Conservation (phyloP, 768 basidiomycete species). For the Suillus sp. region DNA sequence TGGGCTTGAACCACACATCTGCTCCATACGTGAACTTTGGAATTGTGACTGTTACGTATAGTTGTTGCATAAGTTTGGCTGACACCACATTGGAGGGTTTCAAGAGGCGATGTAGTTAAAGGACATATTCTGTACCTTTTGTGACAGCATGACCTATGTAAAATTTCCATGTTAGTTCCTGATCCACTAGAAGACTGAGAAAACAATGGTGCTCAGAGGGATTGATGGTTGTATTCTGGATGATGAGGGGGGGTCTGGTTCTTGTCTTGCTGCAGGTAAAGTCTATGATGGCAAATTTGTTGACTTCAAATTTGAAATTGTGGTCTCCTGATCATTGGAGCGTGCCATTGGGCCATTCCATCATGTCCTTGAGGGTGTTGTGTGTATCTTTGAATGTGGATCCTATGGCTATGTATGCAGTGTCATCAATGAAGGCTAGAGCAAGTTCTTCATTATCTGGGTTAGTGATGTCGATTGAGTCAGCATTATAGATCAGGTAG, state of each 20-base stretch:
- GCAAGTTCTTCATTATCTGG: constrained; percentile 17
- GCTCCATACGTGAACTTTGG: constrained; percentile 29
- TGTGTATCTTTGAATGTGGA: constrained; percentile 25
- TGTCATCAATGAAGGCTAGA: constrained; percentile 32
- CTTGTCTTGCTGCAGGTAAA: background rate
- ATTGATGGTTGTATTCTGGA: background rate
- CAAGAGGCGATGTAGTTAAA: background rate
- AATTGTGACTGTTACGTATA: constrained; percentile 17
- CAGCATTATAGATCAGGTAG: constrained; percentile 31
- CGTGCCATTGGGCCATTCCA: constrained; percentile 22
- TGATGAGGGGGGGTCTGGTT: background rate
- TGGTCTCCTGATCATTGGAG: background rate
- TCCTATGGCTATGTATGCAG: constrained; percentile 23
- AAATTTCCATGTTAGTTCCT: constrained; percentile 3
- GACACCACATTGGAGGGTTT: background rate
- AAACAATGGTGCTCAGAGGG: background rate
- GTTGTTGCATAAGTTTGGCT: constrained; percentile 3
- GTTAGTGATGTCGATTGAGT: constrained; percentile 21
- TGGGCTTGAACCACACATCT: constrained; percentile 20
- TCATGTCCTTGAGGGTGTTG: constrained; percentile 24
- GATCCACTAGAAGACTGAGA: constrained; percentile 11
- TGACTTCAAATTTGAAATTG: constrained; percentile 16
- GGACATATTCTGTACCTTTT: background rate
- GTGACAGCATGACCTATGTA: background rate
- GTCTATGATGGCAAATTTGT: constrained; percentile 12